Base-by-base conservation (phyloP, 1,284 basidiomycete genomes). In the Stereum hirsutum region DNA sequence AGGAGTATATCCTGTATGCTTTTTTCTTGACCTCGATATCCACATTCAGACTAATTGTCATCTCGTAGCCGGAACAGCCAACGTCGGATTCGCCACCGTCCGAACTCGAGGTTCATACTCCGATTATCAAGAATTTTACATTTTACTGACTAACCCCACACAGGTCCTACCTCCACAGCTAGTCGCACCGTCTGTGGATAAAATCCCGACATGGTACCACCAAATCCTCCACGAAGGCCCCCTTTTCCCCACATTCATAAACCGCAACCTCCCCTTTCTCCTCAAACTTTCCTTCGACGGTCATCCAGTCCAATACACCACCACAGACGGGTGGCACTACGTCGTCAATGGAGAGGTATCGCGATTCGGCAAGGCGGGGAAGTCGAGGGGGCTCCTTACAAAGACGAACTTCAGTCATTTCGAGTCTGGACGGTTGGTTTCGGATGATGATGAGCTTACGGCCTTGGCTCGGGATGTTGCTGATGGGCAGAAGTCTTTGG, bases 221-320 rank as follows among this genome's bases (percentile, higher is more conserved):
- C 75, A 86, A 41, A 59, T 94, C 6, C 40, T 62, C 20, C 44
- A 43, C 7, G 50, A 53, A 8, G 68, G 72, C 37, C 68, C 74
- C 23, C 59, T 74, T 20, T 68, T 74, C 42, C 52, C 78, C 17
- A 70, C 75, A 12, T 70, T 71, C 34, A 65, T 83, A 19, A 81
- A 83, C 45, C 73, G 75, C 4, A 69, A 83, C n/a, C 68, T 92
- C 0, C 89, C 92, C 0, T 67, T 87, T 2, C 71, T 96, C 2
- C 71, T 96, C n/a, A 74, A 72, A 26, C 57, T 93, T n/a, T 72
- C 78, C 3, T 93, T 81, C 66, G 72, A 85, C 32, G 80, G 76
- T 0, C 66, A 74, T 47, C 86, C 90, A 0, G 59, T 95, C 17
- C 73, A 67, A 36, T 78, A 78, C 52, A 78, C 74, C 38, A 63